A percentile compares a stretch with the other conserved stretches of the same genome.
Conservation (phyloP, 2,329 filamentous ascomycete genomes). For the Xylariales sp. region DNA sequence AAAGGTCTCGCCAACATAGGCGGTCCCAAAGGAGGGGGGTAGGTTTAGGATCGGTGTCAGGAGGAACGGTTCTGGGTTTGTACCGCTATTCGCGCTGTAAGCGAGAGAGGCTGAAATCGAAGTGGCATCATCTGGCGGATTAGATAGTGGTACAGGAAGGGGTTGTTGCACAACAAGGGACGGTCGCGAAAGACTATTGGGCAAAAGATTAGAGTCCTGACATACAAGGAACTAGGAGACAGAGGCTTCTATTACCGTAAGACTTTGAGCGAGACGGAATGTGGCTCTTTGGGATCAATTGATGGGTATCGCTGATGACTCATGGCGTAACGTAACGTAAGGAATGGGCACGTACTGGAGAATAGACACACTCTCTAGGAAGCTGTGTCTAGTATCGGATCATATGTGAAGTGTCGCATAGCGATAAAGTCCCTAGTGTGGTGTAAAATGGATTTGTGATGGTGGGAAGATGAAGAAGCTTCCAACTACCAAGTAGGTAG, state of each 20-base stretch:
- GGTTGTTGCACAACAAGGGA: conserved; percentile 79
- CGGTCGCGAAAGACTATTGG: conserved; percentile 79
- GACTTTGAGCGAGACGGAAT: conserved; percentile 82
- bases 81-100: conserved; percentile 63
- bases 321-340: conserved; percentile 60
- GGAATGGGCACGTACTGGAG: conserved; percentile 18
- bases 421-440: conserved; percentile 5
- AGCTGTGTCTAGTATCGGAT: conserved; percentile 12
- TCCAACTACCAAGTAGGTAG: no score
- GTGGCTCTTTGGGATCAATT: conserved; percentile 76
- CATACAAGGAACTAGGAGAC: background rate
- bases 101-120: conserved; percentile 76
- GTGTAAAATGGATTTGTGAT: conserved; percentile 5
- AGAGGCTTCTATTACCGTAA: conserved; percentile 63
- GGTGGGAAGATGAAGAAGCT: conserved; percentile 7
- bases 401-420: conserved; percentile 30
- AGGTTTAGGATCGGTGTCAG: conserved; percentile 79
- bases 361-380: conserved; percentile 7
- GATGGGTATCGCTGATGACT: conserved; percentile 69
- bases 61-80: conserved; percentile 67
- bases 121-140: conserved; percentile 53
- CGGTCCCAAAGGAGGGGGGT: conserved; percentile 90
- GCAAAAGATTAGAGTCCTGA: conserved; percentile 14
- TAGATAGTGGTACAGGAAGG: conserved; percentile 60
- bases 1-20: conserved; percentile 96